These are phyloP conservation scores for Clarireedia paspali DNA, from an alignment of 2,329 filamentous ascomycete genomes.

Conservation along the genomic window DNA sequence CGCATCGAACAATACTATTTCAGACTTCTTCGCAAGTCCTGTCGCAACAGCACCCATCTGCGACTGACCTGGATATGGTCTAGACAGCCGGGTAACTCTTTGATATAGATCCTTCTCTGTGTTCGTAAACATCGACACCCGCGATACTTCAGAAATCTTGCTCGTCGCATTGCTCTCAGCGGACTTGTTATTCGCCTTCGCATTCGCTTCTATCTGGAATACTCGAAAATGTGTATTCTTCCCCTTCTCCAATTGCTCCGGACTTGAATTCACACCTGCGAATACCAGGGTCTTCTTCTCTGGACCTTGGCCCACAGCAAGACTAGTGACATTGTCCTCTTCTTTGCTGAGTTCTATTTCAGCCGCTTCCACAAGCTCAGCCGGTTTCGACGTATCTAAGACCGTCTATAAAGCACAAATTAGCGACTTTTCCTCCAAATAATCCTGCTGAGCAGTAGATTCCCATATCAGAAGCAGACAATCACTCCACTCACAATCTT, in stretches of 20 bases:
- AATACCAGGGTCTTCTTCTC: conserved; percentile 51
- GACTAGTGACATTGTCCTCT: conserved; percentile 82
- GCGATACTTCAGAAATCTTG: conserved; percentile 45
- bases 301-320: conserved; percentile 60
- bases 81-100: conserved; percentile 47
- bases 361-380: conserved; percentile 49
- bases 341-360: conserved; percentile 73
- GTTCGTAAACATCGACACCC: conserved; percentile 44
- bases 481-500: conserved; percentile 60
- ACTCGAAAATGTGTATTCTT: conserved; percentile 80
- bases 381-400: conserved; percentile 25
- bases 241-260: conserved; percentile 61
- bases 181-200: conserved; percentile 27
- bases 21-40: conserved; percentile 64
- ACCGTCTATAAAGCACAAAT: conserved; percentile 24
- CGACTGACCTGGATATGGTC: conserved; percentile 41
- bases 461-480: not conserved
- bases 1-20: conserved; percentile 75
- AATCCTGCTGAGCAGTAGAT: not conserved
- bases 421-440: not conserved
- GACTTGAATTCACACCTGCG: conserved; percentile 79
- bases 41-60: conserved; percentile 74
- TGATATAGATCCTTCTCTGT: conserved; percentile 48
- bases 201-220: conserved; percentile 48
- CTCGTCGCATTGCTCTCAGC: conserved; percentile 25